These are phyloP conservation scores for Termitomyces sp. DNA, from an alignment of 768 basidiomycete species.

Conservation along the genomic window DNA sequence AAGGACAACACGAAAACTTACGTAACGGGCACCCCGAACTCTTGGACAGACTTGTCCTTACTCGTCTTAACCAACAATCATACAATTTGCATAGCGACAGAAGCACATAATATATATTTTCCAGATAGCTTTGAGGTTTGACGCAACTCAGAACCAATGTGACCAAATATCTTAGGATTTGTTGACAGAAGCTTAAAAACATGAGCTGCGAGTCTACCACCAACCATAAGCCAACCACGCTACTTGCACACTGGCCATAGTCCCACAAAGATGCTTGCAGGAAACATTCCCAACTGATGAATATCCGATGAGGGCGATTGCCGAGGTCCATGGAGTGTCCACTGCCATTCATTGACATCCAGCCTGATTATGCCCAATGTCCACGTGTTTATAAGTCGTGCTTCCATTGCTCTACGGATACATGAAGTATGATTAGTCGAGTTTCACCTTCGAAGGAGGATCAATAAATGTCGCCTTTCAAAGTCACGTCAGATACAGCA, in stretches of 20 bases:
- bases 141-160: background rate
- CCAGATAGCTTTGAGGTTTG: too few species aligned
- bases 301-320: background rate
- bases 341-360: background rate
- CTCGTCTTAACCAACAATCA: too few species aligned
- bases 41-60: too few species aligned
- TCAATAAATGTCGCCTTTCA: constrained; percentile 49
- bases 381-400: background rate
- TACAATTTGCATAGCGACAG: background rate
- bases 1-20: background rate
- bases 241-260: background rate
- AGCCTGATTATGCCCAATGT: background rate
- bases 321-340: background rate
- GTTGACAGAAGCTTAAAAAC: background rate
- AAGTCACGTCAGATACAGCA: background rate
- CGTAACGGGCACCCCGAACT: background rate
- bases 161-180: background rate
- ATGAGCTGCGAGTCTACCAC: background rate
- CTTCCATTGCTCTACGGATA: constrained; percentile 13
- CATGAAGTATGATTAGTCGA: constrained; percentile 28
- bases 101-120: background rate
- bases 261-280: background rate
- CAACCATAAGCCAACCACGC: background rate
- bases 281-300: background rate
- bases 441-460: constrained; percentile 49